Evolutionary conservation across 306 rosid genomes (phyloP).

Genomic region (Begonia loranthoides): DNA sequence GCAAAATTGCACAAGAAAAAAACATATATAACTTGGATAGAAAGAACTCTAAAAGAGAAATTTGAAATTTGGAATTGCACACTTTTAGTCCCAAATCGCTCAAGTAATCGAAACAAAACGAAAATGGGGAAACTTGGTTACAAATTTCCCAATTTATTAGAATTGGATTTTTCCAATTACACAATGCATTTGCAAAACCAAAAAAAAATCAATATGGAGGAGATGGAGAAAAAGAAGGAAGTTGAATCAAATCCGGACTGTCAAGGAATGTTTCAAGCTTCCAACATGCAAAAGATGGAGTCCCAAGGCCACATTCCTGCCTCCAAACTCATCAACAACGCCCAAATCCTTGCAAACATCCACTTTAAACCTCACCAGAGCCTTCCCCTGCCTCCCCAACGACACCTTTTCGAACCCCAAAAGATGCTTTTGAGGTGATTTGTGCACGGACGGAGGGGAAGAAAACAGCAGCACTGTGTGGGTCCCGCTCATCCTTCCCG

Average conservation of each 20-base stretch:
- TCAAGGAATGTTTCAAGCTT: constrained; percentile 52
- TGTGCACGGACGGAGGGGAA: constrained; percentile 62
- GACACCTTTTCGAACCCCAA: constrained; percentile 63
- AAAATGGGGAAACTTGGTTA: constrained; percentile 11
- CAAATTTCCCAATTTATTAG: constrained; percentile 19
- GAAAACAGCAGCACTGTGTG: constrained; percentile 61
- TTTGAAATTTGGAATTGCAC: too few relatives aligned
- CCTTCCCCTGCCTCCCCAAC: constrained; percentile 29
- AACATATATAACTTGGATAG: too few relatives aligned
- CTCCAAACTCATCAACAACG: constrained; percentile 76
- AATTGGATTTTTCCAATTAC: constrained; percentile 1
- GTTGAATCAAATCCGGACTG: constrained; percentile 51
- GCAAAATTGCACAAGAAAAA: too few relatives aligned
- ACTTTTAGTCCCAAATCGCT: too few relatives aligned
- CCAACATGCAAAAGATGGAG: constrained; percentile 74
- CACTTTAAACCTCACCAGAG: constrained; percentile 50
- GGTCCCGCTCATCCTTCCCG: constrained; percentile 41
- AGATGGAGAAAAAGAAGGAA: not conserved
- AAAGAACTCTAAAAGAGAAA: too few relatives aligned
- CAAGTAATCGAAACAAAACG: not conserved
- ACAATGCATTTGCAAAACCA: not conserved
- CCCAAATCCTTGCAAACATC: constrained; percentile 86
- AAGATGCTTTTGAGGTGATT: constrained; percentile 72
- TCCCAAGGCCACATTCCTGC: constrained; percentile 64
- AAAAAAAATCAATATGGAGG: not conserved